Conservation (phyloP, 78 protist species). For the Dictyostelium brefeldianum region DNA sequence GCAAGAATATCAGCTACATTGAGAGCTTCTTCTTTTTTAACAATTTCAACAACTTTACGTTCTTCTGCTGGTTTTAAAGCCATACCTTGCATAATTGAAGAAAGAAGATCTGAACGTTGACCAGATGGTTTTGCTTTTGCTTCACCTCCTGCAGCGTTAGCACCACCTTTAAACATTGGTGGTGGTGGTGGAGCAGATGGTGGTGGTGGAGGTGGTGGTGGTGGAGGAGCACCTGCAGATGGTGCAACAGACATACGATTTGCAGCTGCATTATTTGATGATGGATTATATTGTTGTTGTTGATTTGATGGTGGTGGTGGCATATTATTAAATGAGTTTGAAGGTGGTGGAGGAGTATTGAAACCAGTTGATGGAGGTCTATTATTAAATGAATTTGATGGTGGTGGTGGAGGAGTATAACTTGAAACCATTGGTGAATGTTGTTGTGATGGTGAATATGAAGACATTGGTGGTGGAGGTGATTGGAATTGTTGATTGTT, state of each 20-base stretch:
- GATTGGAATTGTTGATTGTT: neutral
- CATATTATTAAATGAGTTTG: constrained; percentile 14
- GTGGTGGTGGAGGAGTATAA: constrained; percentile 67
- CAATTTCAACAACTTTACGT: constrained; percentile 54
- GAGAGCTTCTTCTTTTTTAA: constrained; percentile 21
- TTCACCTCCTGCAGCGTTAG: neutral
- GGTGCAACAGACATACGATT: constrained; percentile 21
- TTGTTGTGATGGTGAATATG: constrained; percentile 34
- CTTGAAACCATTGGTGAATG: constrained; percentile 17
- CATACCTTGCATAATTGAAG: constrained; percentile 65
- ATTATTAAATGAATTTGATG: neutral
- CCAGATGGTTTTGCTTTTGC: constrained; percentile 35
- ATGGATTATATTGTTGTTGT: neutral
- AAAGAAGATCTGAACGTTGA: constrained; percentile 62
- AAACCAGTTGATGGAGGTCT: constrained; percentile 21
- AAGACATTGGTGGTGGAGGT: constrained; percentile 23
- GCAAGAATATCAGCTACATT: constrained; percentile 79
- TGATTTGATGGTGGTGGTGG: constrained; percentile 61
- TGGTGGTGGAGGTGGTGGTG: constrained; percentile 76
- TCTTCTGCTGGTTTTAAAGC: constrained; percentile 74
- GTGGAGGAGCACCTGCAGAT: constrained; percentile 38
- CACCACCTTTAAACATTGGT: constrained; percentile 14
- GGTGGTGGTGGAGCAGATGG: constrained; percentile 81
- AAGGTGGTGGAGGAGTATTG: constrained; percentile 34
- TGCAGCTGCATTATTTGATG: neutral